Conservation (phyloP, 2,329 filamentous ascomycete species). For the Penicillium hesseltinei region DNA sequence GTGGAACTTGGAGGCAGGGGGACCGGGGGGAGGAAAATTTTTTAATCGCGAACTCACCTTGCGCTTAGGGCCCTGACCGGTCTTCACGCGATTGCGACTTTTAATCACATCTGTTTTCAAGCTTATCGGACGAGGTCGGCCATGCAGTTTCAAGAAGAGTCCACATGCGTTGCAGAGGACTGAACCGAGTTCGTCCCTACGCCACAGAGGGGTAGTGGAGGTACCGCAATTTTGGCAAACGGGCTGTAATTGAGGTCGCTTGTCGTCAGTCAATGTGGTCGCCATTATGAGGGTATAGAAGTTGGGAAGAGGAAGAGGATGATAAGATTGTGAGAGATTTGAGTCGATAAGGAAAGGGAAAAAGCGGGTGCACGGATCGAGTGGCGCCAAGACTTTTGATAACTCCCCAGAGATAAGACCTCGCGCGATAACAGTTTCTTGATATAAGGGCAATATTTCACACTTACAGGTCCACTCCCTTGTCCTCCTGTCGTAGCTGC, state of each 20-base stretch:
- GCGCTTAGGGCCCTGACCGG: slow-evolving; percentile 74
- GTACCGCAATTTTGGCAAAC: slow-evolving; percentile 96
- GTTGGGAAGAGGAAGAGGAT: slow-evolving; percentile 27
- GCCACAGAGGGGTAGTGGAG: slow-evolving; percentile 94
- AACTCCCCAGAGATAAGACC: slow-evolving; percentile 24
- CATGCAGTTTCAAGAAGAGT: slow-evolving; percentile 94
- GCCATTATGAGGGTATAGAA: slow-evolving; percentile 38
- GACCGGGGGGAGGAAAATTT: slow-evolving; percentile 21
- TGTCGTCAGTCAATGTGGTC: slow-evolving; percentile 49
- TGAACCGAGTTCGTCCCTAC: slow-evolving; percentile 90
- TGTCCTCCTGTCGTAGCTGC: slow-evolving; percentile 65
- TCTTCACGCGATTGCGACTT: slow-evolving; percentile 97
- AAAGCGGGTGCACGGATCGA: slow-evolving; percentile 34
- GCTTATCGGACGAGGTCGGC: slow-evolving; percentile 86
- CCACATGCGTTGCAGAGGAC: slow-evolving; percentile 99
- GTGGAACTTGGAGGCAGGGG: slow-evolving; percentile 1
- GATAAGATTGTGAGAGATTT: slow-evolving; percentile 47
- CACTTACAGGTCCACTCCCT: slow-evolving; percentile 49
- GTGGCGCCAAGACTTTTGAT: slow-evolving; percentile 37
- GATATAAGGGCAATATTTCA: slow-evolving; percentile 5
- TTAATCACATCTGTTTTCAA: slow-evolving; percentile 99
- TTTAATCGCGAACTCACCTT: slow-evolving; percentile 60
- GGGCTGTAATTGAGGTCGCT: slow-evolving; percentile 71
- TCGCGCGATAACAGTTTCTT: slow-evolving; percentile 20
- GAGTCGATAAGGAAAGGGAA: slow-evolving; percentile 49